Evolutionary conservation across 495 filamentous ascomycete genomes (phyloP).

Genomic region (Penicillium ucsense): DNA sequence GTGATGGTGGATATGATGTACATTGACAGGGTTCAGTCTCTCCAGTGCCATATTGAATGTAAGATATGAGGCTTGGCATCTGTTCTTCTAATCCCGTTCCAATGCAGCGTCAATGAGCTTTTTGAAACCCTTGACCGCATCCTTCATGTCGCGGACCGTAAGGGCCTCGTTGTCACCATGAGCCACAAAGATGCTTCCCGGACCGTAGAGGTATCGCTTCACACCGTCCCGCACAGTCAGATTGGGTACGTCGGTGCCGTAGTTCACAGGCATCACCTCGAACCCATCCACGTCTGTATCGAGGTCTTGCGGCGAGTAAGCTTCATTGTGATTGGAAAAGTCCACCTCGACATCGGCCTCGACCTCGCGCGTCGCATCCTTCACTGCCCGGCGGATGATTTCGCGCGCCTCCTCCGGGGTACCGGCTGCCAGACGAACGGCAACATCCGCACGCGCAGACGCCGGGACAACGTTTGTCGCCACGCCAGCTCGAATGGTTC

Average conservation of each 20-base stretch:
- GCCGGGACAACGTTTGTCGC: constrained; percentile 82
- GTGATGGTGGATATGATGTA: not conserved
- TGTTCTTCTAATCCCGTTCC: constrained; percentile 14
- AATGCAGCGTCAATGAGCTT: constrained; percentile 56
- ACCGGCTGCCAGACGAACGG: constrained; percentile 66
- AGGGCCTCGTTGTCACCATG: constrained; percentile 80
- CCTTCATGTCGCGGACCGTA: constrained; percentile 54
- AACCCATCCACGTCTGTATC: constrained; percentile 78
- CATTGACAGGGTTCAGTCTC: not conserved
- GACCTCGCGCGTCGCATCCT: constrained; percentile 45
- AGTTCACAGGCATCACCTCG: constrained; percentile 70
- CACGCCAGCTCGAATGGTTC: constrained; percentile 67
- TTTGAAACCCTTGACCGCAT: constrained; percentile 63
- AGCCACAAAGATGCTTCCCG: constrained; percentile 79
- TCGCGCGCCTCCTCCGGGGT: constrained; percentile 43
- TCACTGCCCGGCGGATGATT: constrained; percentile 45
- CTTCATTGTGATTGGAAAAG: constrained; percentile 34
- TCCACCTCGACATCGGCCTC: constrained; percentile 52
- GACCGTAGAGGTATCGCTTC: constrained; percentile 80
- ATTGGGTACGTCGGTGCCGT: constrained; percentile 85
- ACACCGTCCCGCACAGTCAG: constrained; percentile 45
- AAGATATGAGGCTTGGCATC: not conserved
- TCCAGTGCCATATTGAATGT: not conserved
- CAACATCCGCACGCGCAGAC: constrained; percentile 53
- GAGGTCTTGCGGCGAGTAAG: constrained; percentile 68